A percentile compares a stretch with the other conserved stretches of the same genome.
Evolutionary conservation across 805 yeast genomes (phyloP).

Genomic region (Candida sakaeoensis): DNA sequence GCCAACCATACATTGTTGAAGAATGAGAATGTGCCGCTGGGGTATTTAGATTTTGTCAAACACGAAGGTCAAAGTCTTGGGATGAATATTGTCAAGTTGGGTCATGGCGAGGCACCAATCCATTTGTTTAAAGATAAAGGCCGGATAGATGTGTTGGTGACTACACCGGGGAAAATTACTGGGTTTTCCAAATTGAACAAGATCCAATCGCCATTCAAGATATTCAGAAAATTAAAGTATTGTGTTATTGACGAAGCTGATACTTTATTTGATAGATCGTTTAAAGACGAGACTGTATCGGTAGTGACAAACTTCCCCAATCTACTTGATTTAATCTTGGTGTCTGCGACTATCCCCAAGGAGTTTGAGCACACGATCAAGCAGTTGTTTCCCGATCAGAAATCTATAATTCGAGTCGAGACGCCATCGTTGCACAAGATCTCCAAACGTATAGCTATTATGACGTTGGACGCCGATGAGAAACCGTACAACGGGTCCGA

Average conservation of each 20-base stretch:
- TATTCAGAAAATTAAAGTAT: slow-evolving; percentile 47
- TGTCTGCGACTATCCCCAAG: slow-evolving; percentile 88
- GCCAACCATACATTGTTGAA: slow-evolving; percentile 26
- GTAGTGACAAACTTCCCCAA: slow-evolving; percentile 50
- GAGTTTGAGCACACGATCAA: slow-evolving; percentile 63
- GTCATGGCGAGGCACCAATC: slow-evolving; percentile 51
- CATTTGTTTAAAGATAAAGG: slow-evolving; percentile 42
- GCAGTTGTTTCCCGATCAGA: slow-evolving; percentile 57
- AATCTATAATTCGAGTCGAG: slow-evolving; percentile 51
- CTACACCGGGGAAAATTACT: slow-evolving; percentile 79
- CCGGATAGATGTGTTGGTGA: slow-evolving; percentile 73
- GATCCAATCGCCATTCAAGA: slow-evolving; percentile 28
- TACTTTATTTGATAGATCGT: slow-evolving; percentile 79
- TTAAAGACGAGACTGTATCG: slow-evolving; percentile 60
- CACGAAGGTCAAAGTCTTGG: slow-evolving; percentile 28
- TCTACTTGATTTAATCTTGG: slow-evolving; percentile 63
- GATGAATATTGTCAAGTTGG: slow-evolving; percentile 56
- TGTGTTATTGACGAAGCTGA: slow-evolving; percentile 93
- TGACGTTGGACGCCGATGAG: slow-evolving; percentile 69
- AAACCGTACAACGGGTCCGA: slow-evolving; percentile 84
- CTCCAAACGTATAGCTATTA: slow-evolving; percentile 71
- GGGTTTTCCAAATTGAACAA: slow-evolving; percentile 32
- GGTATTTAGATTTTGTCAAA: slow-evolving; percentile 20
- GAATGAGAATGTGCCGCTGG: slow-evolving; percentile 15
- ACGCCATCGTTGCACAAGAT: slow-evolving; percentile 82